phyloP scores from a whole-genome alignment of 108 stramenopile genomes.

The Skeletonema grethae region DNA sequence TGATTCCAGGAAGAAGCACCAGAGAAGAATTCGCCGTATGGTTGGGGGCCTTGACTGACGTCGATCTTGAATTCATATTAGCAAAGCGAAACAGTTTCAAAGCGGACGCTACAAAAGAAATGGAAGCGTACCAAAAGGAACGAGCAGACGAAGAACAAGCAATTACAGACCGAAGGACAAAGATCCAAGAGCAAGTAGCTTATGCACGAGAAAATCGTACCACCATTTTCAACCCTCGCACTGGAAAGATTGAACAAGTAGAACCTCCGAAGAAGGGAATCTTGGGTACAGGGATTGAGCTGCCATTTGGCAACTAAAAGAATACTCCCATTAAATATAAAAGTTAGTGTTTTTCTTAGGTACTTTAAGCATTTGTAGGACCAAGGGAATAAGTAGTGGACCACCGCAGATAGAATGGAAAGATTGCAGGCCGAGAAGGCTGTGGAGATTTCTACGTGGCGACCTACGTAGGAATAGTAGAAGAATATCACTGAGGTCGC shows the following conservation, averaged over 20 bases:
- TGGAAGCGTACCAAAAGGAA: conserved; percentile 49
- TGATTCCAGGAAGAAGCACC: conserved; percentile 63
- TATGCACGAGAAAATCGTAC: conserved; percentile 70
- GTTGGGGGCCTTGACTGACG: conserved; percentile 71
- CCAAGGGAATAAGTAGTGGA: no score
- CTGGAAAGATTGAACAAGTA: conserved; percentile 67
- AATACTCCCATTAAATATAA: neutral
- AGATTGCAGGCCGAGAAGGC: no score
- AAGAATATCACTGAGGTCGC: no score
- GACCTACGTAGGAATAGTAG: no score
- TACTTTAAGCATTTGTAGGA: no score
- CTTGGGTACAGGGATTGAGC: conserved; percentile 16
- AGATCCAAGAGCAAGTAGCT: conserved; percentile 63
- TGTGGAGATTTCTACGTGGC: no score
- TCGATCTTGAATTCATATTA: conserved; percentile 70
- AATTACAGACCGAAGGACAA: conserved; percentile 51
- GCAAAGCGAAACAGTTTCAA: conserved; percentile 68
- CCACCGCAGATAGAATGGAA: no score
- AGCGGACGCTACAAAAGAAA: conserved; percentile 53
- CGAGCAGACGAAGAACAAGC: conserved; percentile 47
- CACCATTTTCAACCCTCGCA: conserved; percentile 73
- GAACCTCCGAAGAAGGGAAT: conserved; percentile 26
- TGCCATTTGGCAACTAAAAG: conserved; percentile 24
- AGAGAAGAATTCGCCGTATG: conserved; percentile 81
- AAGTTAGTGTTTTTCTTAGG: neutral